These are phyloP conservation scores for Coemansia aciculifera DNA, from an alignment of 192 early-diverging fungal genomes.

Conservation along the genomic window DNA sequence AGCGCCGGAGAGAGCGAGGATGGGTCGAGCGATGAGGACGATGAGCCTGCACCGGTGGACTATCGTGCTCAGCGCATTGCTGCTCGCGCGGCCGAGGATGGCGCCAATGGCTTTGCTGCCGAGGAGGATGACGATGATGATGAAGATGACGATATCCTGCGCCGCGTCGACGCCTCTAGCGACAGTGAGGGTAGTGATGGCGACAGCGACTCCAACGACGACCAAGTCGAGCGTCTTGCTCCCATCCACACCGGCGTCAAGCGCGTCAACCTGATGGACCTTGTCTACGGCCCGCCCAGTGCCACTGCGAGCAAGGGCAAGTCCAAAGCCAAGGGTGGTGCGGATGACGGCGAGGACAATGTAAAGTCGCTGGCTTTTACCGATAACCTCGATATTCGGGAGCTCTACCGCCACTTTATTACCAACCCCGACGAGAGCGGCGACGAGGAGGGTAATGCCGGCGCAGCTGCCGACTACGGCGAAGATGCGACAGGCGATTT, in stretches of 20 bases:
- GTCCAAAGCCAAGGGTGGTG: constrained; percentile 42
- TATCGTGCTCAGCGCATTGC: constrained; percentile 54
- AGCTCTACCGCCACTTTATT: constrained; percentile 40
- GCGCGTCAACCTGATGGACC: constrained; percentile 83
- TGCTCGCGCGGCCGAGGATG: constrained; percentile 76
- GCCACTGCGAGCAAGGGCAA: constrained; percentile 34
- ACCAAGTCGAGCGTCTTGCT: constrained; percentile 36
- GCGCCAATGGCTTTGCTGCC: neutral
- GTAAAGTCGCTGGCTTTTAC: constrained; percentile 36
- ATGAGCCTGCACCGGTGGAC: constrained; percentile 9
- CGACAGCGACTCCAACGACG: neutral
- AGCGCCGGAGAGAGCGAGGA: constrained; percentile 44
- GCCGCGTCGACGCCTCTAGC: constrained; percentile 23
- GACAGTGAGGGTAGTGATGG: constrained; percentile 13
- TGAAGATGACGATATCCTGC: constrained; percentile 33
- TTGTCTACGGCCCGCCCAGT: constrained; percentile 77
- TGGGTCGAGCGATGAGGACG: constrained; percentile 35
- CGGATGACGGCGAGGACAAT: constrained; percentile 48
- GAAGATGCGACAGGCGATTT: constrained; percentile 63
- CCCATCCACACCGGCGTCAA: constrained; percentile 46
- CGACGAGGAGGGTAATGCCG: constrained; percentile 34
- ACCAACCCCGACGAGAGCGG: constrained; percentile 39
- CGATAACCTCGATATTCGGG: constrained; percentile 34
- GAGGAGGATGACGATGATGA: constrained; percentile 5
- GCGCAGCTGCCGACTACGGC: constrained; percentile 58